Evolutionary conservation across 2,329 filamentous ascomycete species (phyloP).

Genomic region (Claviceps sp.): DNA sequence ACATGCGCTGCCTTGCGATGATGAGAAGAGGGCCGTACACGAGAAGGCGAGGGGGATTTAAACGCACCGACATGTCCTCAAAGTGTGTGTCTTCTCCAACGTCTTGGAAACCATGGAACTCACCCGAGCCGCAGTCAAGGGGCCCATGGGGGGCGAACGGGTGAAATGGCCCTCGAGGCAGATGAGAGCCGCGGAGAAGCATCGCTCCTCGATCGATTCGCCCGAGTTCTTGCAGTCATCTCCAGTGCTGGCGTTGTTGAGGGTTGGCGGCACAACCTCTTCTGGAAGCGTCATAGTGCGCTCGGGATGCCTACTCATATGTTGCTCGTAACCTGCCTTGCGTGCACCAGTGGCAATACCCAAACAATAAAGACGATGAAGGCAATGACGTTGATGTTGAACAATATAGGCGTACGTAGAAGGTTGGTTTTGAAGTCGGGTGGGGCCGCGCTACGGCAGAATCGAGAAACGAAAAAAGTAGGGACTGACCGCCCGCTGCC

Average conservation of each 20-base stretch:
- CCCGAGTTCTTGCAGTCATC: slow-evolving; percentile 7
- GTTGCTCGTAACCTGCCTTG: not conserved
- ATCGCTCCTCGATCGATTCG: slow-evolving; percentile 49
- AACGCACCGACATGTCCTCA: slow-evolving; percentile 43
- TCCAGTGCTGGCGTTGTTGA: slow-evolving; percentile 8
- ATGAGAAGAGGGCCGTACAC: not conserved
- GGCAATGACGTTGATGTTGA: not conserved
- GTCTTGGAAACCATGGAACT: slow-evolving; percentile 46
- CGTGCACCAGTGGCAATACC: not conserved
- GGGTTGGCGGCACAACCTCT: slow-evolving; percentile 11
- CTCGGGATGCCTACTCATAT: too few relatives aligned
- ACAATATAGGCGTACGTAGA: too few relatives aligned
- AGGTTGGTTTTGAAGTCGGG: not conserved
- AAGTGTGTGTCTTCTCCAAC: slow-evolving; percentile 49
- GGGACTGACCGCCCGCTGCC: too few relatives aligned
- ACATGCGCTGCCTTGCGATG: not conserved
- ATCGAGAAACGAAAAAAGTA: slow-evolving; percentile 2
- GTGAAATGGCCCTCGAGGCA: slow-evolving; percentile 50
- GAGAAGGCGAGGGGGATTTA: not conserved
- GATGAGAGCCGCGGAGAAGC: slow-evolving; percentile 46
- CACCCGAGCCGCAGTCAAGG: slow-evolving; percentile 39
- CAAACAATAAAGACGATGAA: not conserved
- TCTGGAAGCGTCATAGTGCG: slow-evolving; percentile 14
- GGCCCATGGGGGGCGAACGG: slow-evolving; percentile 42
- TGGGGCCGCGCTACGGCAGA: slow-evolving; percentile 2